These are phyloP conservation scores for Fusarium keratoplasticum DNA, from an alignment of 2,329 filamentous ascomycete genomes.

Conservation along the genomic window DNA sequence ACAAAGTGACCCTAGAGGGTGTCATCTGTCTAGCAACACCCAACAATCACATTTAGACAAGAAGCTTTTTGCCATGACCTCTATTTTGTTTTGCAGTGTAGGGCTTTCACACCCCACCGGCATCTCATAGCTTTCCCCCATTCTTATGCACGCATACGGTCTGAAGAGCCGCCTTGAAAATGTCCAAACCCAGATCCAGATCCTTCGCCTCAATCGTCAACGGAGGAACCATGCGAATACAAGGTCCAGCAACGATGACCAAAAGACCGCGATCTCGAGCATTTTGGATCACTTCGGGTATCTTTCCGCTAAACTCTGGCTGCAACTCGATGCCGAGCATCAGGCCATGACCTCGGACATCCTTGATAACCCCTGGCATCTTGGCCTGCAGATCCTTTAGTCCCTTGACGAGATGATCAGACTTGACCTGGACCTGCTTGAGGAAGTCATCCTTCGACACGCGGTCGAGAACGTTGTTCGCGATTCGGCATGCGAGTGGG, in stretches of 20 bases:
- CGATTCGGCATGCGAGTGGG: slow-evolving; percentile 6
- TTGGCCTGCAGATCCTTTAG: neutral
- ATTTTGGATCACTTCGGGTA: neutral
- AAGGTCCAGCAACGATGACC: slow-evolving; percentile 2
- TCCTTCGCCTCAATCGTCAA: slow-evolving; percentile 4
- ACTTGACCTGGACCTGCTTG: neutral
- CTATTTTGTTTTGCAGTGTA: neutral
- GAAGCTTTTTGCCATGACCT: neutral
- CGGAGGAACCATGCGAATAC: slow-evolving; percentile 8
- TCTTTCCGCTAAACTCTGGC: neutral
- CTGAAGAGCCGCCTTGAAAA: slow-evolving; percentile 1
- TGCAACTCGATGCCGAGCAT: neutral
- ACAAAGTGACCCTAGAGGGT: neutral
- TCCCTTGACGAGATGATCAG: neutral
- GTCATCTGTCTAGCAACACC: neutral
- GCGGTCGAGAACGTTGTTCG: neutral
- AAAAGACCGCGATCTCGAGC: slow-evolving; percentile 1
- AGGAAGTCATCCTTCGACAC: neutral
- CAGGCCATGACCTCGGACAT: slow-evolving; percentile 1
- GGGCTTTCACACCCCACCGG: neutral
- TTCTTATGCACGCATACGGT: neutral
- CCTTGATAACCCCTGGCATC: neutral
- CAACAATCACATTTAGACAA: neutral
- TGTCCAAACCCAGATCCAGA: neutral
- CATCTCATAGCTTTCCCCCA: neutral